A percentile compares a stretch with the other conserved stretches of the same genome.
Conservation (phyloP, 2,329 filamentous ascomycete genomes). For the Epichloe uncinata region DNA sequence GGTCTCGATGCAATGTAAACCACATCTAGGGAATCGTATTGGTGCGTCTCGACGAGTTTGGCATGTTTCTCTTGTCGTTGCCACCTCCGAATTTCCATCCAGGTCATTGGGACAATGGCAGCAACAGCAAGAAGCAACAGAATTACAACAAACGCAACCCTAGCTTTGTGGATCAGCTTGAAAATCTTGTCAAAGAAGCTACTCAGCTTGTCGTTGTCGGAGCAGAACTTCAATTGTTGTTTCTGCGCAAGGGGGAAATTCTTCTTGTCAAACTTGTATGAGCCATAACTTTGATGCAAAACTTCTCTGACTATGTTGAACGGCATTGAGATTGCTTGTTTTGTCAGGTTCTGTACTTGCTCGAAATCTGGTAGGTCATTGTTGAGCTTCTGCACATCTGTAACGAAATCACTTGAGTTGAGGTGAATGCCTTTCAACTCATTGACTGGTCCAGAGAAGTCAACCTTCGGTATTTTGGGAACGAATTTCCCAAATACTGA, state of each 20-base stretch:
- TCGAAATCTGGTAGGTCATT: conserved; percentile 69
- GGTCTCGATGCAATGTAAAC: conserved; percentile 80
- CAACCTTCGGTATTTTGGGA: conserved; percentile 35
- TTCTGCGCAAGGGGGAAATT: conserved; percentile 81
- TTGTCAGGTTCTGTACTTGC: conserved; percentile 70
- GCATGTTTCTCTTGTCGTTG: conserved; percentile 57
- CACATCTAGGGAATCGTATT: conserved; percentile 72
- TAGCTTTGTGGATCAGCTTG: conserved; percentile 51
- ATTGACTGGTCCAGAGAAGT: conserved; percentile 52
- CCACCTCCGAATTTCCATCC: conserved; percentile 67
- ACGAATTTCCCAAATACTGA: conserved; percentile 37
- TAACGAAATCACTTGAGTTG: conserved; percentile 50
- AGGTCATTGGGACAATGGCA: conserved; percentile 67
- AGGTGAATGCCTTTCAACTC: conserved; percentile 59
- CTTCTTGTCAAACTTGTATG: conserved; percentile 64
- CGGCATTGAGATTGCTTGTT: conserved; percentile 59
- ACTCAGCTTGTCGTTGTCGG: conserved; percentile 67
- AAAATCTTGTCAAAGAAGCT: conserved; percentile 69
- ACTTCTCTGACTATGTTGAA: conserved; percentile 67
- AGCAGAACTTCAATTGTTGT: conserved; percentile 75
- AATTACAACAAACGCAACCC: conserved; percentile 63
- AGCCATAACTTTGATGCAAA: conserved; percentile 57
- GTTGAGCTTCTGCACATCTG: conserved; percentile 60
- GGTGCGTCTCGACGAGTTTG: conserved; percentile 48
- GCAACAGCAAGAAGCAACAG: conserved; percentile 58